Base-by-base conservation (phyloP, 805 yeast genomes). In the Nakazawaea holstii region DNA sequence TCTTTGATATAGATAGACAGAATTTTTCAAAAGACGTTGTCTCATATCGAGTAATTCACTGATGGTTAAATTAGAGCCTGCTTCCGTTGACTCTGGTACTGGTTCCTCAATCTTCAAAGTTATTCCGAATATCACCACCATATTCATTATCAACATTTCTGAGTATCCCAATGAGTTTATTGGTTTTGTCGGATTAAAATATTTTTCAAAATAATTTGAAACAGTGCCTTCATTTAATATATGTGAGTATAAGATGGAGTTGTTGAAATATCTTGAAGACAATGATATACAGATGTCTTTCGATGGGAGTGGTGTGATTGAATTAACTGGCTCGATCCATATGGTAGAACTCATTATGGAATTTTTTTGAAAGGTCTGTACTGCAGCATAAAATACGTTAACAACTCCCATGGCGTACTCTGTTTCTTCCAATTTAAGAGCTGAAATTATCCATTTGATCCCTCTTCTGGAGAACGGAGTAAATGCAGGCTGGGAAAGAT, bases 1-100 rank as follows among this genome's bases (percentile, higher is more conserved):
- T 49, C 76, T 68, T 53, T 77, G 80, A 53, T 74, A 82, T 55
- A 77, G 81, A 54, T 62, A 75, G 26, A 80, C 58, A 0, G 81
- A 62, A 53, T 73, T 74, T n/a, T 60, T 56, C 5, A 69, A 53
- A 48, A 66, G 58, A 3, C 54, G 46, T 14, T 55, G 53, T 45
- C 66, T 70, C 4, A 67, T 46, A 1, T 51, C 52, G 15, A 52
- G 51, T 6, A 69, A 42, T 11, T 60, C 58, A 2, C 54, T 58
- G 4, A 56, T 24, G 14, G 57, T 39, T 37, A 38, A n/a, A 20
- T 24, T 31, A 13, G 15, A 3, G 15, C 20, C 42, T 3, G 17
- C 27, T 20, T 20, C 30, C 2, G 24, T 20, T 20, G 24, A 20
- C 5, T 11, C 28, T 24, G 30, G 6, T 15, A 4, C 32, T 11